phyloP scores from a whole-genome alignment of 176 grass and related monocot species.

The Echinochloa phyllopogon region DNA sequence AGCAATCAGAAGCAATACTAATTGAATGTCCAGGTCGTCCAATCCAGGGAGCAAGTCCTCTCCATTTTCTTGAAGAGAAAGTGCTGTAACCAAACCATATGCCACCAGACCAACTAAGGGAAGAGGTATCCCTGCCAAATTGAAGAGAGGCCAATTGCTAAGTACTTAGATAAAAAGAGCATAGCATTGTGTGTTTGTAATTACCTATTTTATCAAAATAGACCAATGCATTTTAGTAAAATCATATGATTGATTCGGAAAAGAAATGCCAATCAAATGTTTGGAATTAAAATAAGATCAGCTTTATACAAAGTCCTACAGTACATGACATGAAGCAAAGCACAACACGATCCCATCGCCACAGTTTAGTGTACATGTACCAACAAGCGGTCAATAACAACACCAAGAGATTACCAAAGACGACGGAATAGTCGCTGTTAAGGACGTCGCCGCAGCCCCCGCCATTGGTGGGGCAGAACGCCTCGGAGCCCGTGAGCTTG shows the following conservation, averaged over 20 bases:
- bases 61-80: conserved; percentile 72
- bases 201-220: neutral
- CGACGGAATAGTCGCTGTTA: conserved; percentile 73
- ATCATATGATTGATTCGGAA: neutral
- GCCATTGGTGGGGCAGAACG: conserved; percentile 81
- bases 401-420: conserved; percentile 67
- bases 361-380: neutral
- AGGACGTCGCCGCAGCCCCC: conserved; percentile 75
- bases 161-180: neutral
- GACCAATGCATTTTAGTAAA: neutral
- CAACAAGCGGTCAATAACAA: neutral
- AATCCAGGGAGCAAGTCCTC: conserved; percentile 56
- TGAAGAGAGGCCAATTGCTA: neutral
- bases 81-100: conserved; percentile 69
- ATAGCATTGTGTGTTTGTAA: neutral
- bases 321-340: neutral
- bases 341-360: neutral
- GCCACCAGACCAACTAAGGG: conserved; percentile 69
- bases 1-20: conserved; percentile 68
- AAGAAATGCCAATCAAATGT: neutral
- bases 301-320: neutral
- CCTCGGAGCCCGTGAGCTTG: conserved; percentile 79
- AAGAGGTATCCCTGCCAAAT: conserved; percentile 77
- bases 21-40: conserved; percentile 59
- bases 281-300: neutral